A percentile compares a stretch with the other conserved stretches of the same genome.
phyloP scores from a whole-genome alignment of 192 early-diverging fungal species.

The Coemansia erecta region DNA sequence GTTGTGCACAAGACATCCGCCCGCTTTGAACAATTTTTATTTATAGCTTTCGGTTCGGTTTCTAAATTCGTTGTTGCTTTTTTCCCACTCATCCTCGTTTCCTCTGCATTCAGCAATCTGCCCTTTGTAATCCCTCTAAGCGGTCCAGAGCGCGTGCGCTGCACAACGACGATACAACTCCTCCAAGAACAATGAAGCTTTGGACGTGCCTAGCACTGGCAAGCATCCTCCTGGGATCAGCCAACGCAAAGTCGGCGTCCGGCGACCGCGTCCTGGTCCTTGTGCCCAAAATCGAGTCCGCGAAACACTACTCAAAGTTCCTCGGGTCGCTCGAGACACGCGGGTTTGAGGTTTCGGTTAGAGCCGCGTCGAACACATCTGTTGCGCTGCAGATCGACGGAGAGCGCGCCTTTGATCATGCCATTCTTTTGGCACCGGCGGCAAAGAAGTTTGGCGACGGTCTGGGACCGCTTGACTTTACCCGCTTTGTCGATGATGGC shows the following conservation, averaged over 20 bases:
- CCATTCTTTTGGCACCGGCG: conserved; percentile 77
- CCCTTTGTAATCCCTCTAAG: neutral
- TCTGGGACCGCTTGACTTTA: conserved; percentile 57
- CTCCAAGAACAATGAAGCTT: conserved; percentile 19
- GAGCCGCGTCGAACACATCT: conserved; percentile 54
- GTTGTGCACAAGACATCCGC: neutral
- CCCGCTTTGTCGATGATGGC: conserved; percentile 86
- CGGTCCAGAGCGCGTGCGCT: too few relatives aligned
- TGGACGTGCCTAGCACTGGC: conserved; percentile 1
- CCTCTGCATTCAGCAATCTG: neutral
- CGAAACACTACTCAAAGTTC: conserved; percentile 52
- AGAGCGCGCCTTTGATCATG: conserved; percentile 74
- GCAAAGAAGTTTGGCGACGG: conserved; percentile 60
- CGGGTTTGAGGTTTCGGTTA: conserved; percentile 55
- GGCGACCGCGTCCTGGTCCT: conserved; percentile 69
- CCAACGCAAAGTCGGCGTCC: conserved; percentile 59
- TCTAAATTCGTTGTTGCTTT: neutral
- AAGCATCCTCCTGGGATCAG: conserved; percentile 10
- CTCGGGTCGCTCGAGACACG: conserved; percentile 57
- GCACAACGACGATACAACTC: too few relatives aligned
- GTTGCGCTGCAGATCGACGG: conserved; percentile 59
- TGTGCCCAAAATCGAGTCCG: conserved; percentile 54
- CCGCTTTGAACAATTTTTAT: neutral
- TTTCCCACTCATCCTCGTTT: neutral
- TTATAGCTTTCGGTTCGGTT: neutral